A percentile compares a stretch with the other conserved stretches of the same genome.
Conservation (phyloP, 2,329 filamentous ascomycete genomes). For the Fusarium sp. region DNA sequence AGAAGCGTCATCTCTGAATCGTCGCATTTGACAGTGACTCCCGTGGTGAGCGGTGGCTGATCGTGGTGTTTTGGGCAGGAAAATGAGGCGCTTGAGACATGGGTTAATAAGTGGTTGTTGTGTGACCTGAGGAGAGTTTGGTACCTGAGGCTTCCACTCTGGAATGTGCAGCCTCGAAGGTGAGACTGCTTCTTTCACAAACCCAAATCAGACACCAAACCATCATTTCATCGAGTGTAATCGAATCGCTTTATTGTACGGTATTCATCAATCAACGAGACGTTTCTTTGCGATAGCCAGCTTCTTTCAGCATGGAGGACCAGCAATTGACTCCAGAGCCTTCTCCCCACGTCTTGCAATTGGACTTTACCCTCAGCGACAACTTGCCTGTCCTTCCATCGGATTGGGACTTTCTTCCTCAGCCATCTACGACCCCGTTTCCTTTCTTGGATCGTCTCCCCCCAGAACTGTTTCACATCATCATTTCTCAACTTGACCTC, state of each 20-base stretch:
- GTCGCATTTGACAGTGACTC: constrained; percentile 41
- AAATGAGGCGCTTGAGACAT: neutral
- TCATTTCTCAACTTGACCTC: constrained; percentile 9
- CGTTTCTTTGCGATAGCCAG: neutral
- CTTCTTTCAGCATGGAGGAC: neutral
- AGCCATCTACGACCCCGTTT: neutral
- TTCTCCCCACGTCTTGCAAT: neutral
- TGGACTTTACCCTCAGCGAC: neutral
- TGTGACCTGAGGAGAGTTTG: neutral
- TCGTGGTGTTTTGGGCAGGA: neutral
- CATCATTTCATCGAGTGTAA: neutral
- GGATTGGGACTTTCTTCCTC: neutral
- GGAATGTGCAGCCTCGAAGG: neutral
- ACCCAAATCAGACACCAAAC: neutral
- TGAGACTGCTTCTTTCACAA: neutral
- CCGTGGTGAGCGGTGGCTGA: neutral
- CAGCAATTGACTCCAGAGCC: neutral
- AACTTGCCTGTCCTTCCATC: neutral
- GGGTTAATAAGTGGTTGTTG: neutral
- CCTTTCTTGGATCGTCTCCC: constrained; percentile 1
- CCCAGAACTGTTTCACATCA: neutral
- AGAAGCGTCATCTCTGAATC: constrained; percentile 40
- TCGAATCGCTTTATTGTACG: neutral
- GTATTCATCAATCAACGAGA: neutral
- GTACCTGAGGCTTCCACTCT: constrained; percentile 13